Evolutionary conservation across 2,329 filamentous ascomycete species (phyloP).

Genomic region (Microsporum audouinii): DNA sequence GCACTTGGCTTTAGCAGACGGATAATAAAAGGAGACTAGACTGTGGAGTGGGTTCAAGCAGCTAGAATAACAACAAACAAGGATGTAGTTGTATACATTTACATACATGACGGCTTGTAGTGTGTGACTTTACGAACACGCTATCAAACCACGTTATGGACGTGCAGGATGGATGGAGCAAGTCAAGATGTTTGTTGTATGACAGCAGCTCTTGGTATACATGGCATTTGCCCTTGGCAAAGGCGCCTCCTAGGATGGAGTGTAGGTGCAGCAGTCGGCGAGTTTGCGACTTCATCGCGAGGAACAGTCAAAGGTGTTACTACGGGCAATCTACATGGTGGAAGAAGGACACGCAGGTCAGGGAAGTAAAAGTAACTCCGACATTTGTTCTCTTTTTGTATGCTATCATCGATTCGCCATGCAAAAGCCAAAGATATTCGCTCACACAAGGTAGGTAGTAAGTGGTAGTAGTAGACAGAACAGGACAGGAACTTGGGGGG

Average conservation of each 20-base stretch:
- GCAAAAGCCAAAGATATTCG: neutral
- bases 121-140: neutral
- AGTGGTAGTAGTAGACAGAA: neutral
- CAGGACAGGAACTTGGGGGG: neutral
- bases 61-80: neutral
- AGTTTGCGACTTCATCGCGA: neutral
- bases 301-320: neutral
- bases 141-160: neutral
- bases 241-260: neutral
- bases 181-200: neutral
- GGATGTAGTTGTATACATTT: neutral
- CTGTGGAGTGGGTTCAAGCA: neutral
- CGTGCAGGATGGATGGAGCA: neutral
- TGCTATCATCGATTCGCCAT: slow-evolving; percentile 3
- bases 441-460: neutral
- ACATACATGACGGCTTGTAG: neutral
- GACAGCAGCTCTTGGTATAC: neutral
- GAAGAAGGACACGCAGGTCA: neutral
- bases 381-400: neutral
- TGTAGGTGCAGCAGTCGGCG: neutral
- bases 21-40: neutral
- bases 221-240: neutral
- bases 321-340: neutral
- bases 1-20: neutral
- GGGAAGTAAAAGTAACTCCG: neutral